phyloP scores from a whole-genome alignment of 2,329 filamentous ascomycete genomes.

The Ceratocystis smalleyi region DNA sequence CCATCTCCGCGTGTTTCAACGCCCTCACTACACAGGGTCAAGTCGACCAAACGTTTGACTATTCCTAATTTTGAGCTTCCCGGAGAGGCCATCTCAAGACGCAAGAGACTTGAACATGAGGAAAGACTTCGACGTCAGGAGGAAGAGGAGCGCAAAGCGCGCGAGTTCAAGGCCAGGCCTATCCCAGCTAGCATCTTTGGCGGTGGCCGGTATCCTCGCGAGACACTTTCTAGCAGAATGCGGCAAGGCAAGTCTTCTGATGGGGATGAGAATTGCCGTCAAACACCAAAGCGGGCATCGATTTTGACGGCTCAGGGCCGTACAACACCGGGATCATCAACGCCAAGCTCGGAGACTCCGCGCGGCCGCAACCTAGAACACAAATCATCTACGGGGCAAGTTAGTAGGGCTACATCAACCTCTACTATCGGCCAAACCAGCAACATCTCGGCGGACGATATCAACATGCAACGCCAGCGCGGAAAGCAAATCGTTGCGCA shows the following conservation, averaged over 20 bases:
- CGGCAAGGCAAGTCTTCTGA: constrained; percentile 32
- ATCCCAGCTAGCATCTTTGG: constrained; percentile 31
- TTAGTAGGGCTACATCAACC: constrained; percentile 30
- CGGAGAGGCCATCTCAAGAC: constrained; percentile 42
- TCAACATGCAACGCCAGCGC: constrained; percentile 35
- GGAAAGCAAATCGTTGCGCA: constrained; percentile 39
- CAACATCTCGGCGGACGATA: constrained; percentile 35
- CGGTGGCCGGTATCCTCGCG: constrained; percentile 33
- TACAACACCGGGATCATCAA: constrained; percentile 8
- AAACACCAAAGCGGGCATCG: constrained; percentile 18
- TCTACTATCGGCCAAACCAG: constrained; percentile 34
- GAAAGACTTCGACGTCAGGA: constrained; percentile 40
- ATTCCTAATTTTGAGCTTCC: constrained; percentile 46
- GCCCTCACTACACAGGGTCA: constrained; percentile 26
- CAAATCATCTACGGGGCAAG: constrained; percentile 12
- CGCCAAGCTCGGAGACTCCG: constrained; percentile 15
- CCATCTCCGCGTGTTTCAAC: constrained; percentile 23
- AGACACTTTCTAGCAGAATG: constrained; percentile 42
- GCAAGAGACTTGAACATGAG: constrained; percentile 41
- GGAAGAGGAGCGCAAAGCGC: constrained; percentile 43
- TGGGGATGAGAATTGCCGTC: constrained; percentile 18
- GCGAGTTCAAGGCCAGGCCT: constrained; percentile 49
- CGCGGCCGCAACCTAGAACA: constrained; percentile 10
- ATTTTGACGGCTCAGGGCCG: constrained; percentile 16
- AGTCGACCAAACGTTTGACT: constrained; percentile 36